These are phyloP conservation scores for Rhododendron molle DNA, from an alignment of 148 eudicot genomes.

Conservation along the genomic window DNA sequence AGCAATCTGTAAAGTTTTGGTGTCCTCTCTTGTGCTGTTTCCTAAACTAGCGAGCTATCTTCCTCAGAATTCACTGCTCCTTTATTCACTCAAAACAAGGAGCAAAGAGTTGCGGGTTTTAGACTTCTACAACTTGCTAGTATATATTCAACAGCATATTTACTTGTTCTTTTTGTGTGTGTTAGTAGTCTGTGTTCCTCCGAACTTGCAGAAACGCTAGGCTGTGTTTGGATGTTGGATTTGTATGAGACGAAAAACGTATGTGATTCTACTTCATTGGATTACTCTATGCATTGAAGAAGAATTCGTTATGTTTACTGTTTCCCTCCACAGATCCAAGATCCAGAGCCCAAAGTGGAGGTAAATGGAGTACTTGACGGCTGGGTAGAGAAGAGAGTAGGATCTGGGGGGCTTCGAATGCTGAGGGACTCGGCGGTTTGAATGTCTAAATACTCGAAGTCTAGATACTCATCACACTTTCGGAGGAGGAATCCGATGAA, in stretches of 20 bases:
- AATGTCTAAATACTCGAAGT: no score
- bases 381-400: no score
- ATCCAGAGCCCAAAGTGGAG: background rate
- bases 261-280: background rate
- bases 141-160: background rate
- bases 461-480: background rate
- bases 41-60: background rate
- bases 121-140: background rate
- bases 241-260: background rate
- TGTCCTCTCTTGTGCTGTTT: background rate
- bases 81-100: background rate
- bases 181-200: background rate
- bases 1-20: background rate
- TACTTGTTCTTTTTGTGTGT: background rate
- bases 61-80: background rate
- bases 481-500: background rate
- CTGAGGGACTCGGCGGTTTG: no score
- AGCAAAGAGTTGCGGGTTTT: background rate
- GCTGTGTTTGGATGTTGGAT: background rate
- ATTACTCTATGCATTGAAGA: background rate
- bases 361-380: background rate
- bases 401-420: no score
- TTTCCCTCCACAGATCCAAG: background rate
- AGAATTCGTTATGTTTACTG: background rate
- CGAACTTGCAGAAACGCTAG: background rate